Evolutionary conservation across 2,329 filamentous ascomycete species (phyloP), one percentile per base, ranked within the genome.

Genomic region (Trichoderma gracile): DNA sequence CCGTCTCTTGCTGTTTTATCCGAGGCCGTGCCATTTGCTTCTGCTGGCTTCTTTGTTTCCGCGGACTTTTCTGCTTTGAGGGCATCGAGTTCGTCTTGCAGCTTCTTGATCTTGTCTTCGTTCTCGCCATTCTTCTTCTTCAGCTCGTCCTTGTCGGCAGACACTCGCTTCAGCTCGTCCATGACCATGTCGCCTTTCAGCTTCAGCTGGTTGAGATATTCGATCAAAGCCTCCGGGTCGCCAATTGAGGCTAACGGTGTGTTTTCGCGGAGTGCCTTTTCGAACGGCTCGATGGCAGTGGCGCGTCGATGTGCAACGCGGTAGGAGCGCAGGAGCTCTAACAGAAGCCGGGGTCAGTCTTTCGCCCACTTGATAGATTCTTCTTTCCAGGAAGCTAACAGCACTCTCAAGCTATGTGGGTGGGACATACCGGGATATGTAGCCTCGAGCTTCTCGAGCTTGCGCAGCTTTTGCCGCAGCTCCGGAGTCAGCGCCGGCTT

Each of bases 111-210:
- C 58, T 85, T 84, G 72, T 88, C 85, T 68, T 92, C 86, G 0
- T 84, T 81, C 55, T 89, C 86, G n/a, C 90, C 86, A 2, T 88
- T 79, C 74, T 91, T 92, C 77, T 89, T 90, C 75, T 92, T 94
- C 66, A 90, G 82, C 17, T 87, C 86, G 66, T 97, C 92, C 65
- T 90, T 89, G 73, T 98, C 93, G 3, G 85, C 84, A 0, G 92
- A 90, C 0, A 98, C 87, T 14, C 92, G 84, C 78, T 96, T 97
- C 64, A 97, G 81, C 77, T 99, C 95, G 52, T 96, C 90, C 85
- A 96, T 89, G 3, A 96, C 88, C 91, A 99, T 96, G 71, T 96
- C 92, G 47, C 89, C 89, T 73, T 96, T 94, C 60, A 93, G 77
- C 67, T 89, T 94, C 46, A 96, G 78, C 76, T 97, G 92, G 70